Evolutionary conservation across 306 rosid species (phyloP), one percentile per base, ranked within the genome.

Genomic region (Betula pendula): DNA sequence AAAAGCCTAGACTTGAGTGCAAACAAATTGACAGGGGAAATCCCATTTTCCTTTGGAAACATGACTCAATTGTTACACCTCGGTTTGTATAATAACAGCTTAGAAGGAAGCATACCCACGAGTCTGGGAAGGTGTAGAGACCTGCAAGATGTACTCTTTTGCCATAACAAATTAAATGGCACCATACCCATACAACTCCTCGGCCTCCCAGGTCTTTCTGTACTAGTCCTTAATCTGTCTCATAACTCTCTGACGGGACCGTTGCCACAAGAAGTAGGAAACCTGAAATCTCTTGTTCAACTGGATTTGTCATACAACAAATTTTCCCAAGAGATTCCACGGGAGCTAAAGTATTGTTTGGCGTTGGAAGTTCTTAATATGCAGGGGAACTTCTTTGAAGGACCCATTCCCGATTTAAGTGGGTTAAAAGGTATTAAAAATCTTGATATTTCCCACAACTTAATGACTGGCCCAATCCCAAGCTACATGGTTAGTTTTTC

Each of bases 1-100:
- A 0, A 5, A 0, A 5, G 0, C 4, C 9, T 60, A 1, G 2
- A 0, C 67, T 24, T 60, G 4, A 0, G 4, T 0, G 67, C 0
- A 60, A 60, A 60, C 20, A 29, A 60, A 6, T 6, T 60, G 10
- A 60, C 11, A 14, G 42, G 68, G 11, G 42, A 60, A 12, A 60
- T 60, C 40, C 42, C 42, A 0, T 27, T 4, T 27, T 59, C 67
- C 8, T 6, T 60, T 60, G 68, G 5, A 4, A 29, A 60, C 42
- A 60, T 60, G 68, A 60, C 42, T 29, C 3, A 2, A 29, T 60
- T 60, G 68, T 16, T 60, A 0, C 0, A 0, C 1, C 68, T 60
- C 20, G 0, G 0, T 6, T 27, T 60, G 42, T 6, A 14, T 3
- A 29, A 0, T 29, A 60, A 29, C 22, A 60, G 42, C 2, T 60